A percentile compares a stretch with the other conserved stretches of the same genome.
Conservation (phyloP, 2,329 filamentous ascomycete species). For the Trichoderma arundinaceum region DNA sequence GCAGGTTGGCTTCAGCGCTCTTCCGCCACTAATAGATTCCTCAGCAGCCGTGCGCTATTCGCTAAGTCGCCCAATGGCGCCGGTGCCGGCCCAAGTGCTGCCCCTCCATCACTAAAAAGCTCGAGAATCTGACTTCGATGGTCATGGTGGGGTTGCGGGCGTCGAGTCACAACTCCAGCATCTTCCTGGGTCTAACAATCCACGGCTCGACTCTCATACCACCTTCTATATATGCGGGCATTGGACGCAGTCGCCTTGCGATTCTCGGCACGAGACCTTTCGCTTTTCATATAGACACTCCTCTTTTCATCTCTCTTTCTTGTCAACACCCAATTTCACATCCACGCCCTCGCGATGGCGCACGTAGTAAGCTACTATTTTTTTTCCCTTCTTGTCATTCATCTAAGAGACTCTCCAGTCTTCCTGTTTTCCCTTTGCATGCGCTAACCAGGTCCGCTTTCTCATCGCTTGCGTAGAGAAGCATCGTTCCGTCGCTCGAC, state of each 20-base stretch:
- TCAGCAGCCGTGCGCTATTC: neutral
- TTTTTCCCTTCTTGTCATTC: neutral
- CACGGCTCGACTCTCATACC: too few species aligned
- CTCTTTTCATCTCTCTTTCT: neutral
- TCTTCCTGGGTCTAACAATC: neutral
- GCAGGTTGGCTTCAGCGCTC: constrained; percentile 11
- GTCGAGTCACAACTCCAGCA: too few species aligned
- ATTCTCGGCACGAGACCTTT: neutral
- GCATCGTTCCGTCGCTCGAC: constrained; percentile 53
- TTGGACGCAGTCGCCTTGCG: neutral
- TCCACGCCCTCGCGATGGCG: constrained; percentile 37
- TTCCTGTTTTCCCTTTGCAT: neutral
- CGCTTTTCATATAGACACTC: neutral
- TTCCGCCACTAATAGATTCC: neutral
- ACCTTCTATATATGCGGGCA: neutral
- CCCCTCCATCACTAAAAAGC: constrained; percentile 1
- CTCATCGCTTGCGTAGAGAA: constrained; percentile 43
- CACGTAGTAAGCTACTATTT: constrained; percentile 38
- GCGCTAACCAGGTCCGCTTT: constrained; percentile 19
- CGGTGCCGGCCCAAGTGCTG: constrained; percentile 26
- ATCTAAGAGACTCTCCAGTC: neutral
- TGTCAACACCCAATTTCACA: neutral
- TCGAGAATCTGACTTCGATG: neutral
- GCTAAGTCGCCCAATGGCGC: neutral
- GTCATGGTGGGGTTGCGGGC: neutral